Base-by-base conservation (phyloP, 805 yeast species). In the Wickerhamomyces bovis region DNA sequence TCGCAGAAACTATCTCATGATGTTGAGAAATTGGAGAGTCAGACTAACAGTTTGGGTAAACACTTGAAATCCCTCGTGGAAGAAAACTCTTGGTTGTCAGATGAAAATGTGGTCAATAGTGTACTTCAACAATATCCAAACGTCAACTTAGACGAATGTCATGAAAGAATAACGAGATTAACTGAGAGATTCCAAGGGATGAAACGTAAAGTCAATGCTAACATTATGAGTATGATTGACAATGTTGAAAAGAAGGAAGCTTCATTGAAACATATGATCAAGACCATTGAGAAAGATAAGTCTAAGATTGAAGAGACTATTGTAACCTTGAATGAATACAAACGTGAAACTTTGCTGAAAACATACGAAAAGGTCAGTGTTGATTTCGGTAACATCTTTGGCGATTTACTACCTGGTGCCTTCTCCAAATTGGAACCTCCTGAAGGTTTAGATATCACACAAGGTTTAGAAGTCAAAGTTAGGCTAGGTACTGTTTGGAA, bases 401-500 rank as follows among this genome's bases (percentile, higher is more conserved):
- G 85, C 2, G 97, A 89, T 57, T 72, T 94, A 43, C 70, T 94
- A 44, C 97, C 97, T 0, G 88, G 87, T 13, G 85, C 96, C 3
- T 86, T 82, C 66, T 95, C 98, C 2, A 89, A 89, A 64, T 73
- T 92, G 50, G 96, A 84, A 13, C 89, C 95, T 3, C 77, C 80
- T 3, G 88, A 89, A 53, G 78, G 79, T n/a, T 75, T 76, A 57
- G 95, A 88, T 58, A 85, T 94, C 10, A 86, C 96, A 0, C 79
- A 85, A 54, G 99, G 99, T 18, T 71, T 94, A 15, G 96, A 88
- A 60, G 94, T 94, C 21, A 84, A 81, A 58, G 98, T 94, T 1
- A 81, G 86, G 61, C 70, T 94, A 15, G 99, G 99, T 3, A 81
- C 77, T 40, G 88, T 92, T 6, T 94, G 99, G 99, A 94, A 92